Conservation (phyloP, 768 basidiomycete genomes). For the Boletus rubroflammeus region DNA sequence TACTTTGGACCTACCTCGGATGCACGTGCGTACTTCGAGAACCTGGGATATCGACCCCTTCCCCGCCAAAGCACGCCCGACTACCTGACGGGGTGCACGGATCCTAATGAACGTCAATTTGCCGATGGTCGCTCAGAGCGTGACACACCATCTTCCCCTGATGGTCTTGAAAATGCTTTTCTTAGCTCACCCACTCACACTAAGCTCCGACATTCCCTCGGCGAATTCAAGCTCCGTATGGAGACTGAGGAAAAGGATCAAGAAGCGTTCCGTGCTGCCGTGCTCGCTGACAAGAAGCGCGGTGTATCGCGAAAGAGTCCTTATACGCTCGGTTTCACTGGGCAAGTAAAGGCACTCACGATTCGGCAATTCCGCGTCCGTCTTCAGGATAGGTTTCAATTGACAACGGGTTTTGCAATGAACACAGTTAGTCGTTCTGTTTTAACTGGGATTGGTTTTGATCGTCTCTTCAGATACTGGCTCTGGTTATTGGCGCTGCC, state of each 20-base stretch:
- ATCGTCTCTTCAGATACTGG: constrained; percentile 7
- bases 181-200: constrained; percentile 43
- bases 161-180: constrained; percentile 64
- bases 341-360: constrained; percentile 69
- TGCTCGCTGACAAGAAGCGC: constrained; percentile 71
- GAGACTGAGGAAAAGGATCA: constrained; percentile 64
- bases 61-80: constrained; percentile 85
- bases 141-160: constrained; percentile 62
- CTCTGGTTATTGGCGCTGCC: constrained; percentile 69
- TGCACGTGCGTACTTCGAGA: constrained; percentile 77
- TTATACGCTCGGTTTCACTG: constrained; percentile 75
- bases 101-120: constrained; percentile 82
- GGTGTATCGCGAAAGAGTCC: constrained; percentile 76
- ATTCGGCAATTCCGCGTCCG: constrained; percentile 70
- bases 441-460: neutral
- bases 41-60: constrained; percentile 66
- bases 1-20: constrained; percentile 73
- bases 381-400: constrained; percentile 74
- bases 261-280: constrained; percentile 73
- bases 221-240: constrained; percentile 53
- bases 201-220: constrained; percentile 44
- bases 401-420: constrained; percentile 66
- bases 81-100: constrained; percentile 81
- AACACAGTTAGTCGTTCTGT: constrained; percentile 45
- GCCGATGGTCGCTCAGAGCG: constrained; percentile 53